phyloP scores from a whole-genome alignment of 805 yeast species.

The Candida dajiaensis region DNA sequence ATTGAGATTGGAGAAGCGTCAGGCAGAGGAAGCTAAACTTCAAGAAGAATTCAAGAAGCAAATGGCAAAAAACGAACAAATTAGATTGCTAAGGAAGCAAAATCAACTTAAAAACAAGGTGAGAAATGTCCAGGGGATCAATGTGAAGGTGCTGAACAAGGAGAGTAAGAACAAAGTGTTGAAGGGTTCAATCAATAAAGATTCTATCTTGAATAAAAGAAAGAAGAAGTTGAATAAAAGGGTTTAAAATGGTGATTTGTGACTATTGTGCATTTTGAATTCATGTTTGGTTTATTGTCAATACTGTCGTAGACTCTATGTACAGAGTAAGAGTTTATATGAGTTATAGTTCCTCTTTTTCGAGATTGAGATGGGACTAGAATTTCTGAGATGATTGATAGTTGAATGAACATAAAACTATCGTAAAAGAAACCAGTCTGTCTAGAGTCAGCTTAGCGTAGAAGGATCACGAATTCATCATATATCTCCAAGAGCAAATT shows the following conservation, averaged over 20 bases:
- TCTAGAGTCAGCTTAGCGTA: too few species aligned
- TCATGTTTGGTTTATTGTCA: not conserved
- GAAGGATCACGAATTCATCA: too few species aligned
- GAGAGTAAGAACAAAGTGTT: conserved; percentile 4
- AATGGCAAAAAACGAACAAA: conserved; percentile 11
- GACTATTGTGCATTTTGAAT: not conserved
- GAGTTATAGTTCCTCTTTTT: too few species aligned
- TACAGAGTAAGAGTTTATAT: too few species aligned
- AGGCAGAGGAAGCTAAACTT: conserved; percentile 16
- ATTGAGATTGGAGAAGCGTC: conserved; percentile 10
- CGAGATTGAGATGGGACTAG: too few species aligned
- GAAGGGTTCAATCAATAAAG: conserved; percentile 13
- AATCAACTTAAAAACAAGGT: conserved; percentile 9
- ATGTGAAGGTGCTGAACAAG: conserved; percentile 16
- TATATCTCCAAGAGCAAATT: too few species aligned
- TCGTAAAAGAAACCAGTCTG: too few species aligned
- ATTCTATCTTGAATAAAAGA: conserved; percentile 19
- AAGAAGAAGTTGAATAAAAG: conserved; percentile 22
- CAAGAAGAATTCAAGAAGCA: conserved; percentile 12
- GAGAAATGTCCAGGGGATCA: conserved; percentile 19
- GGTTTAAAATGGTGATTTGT: not conserved
- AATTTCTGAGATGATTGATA: too few species aligned
- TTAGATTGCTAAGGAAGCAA: conserved; percentile 8
- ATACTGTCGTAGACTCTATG: too few species aligned
- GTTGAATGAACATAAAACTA: too few species aligned